These are phyloP conservation scores for Vigna unguiculata DNA, from an alignment of 306 rosid species.

Conservation along the genomic window DNA sequence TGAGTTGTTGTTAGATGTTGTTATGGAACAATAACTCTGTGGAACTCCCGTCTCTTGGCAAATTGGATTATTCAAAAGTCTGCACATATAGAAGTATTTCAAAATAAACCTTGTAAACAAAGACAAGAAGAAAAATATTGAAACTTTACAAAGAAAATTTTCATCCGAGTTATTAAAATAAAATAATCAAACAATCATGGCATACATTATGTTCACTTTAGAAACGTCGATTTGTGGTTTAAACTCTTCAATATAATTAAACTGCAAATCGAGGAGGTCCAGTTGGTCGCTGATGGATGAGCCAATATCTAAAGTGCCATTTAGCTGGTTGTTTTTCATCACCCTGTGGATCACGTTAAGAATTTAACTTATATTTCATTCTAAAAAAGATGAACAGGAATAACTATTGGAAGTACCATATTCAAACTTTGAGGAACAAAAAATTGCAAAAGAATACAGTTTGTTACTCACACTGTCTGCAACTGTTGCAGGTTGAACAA, in stretches of 20 bases:
- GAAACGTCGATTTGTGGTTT: slow-evolving; percentile 29
- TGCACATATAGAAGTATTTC: slow-evolving; percentile 43
- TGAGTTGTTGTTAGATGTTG: slow-evolving; percentile 36
- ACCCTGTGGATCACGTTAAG: slow-evolving; percentile 38
- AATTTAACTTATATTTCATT: slow-evolving; percentile 9
- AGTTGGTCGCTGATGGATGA: slow-evolving; percentile 44
- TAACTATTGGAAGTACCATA: not conserved
- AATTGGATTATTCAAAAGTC: slow-evolving; percentile 63
- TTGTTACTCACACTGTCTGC: slow-evolving; percentile 65
- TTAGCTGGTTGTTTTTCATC: slow-evolving; percentile 43
- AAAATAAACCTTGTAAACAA: slow-evolving; percentile 6
- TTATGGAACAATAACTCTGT: slow-evolving; percentile 50
- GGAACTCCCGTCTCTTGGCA: slow-evolving; percentile 44
- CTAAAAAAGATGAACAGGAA: slow-evolving; percentile 15
- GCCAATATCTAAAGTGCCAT: slow-evolving; percentile 51
- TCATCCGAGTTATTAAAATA: slow-evolving; percentile 23
- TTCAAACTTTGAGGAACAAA: not conserved
- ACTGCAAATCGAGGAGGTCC: slow-evolving; percentile 48
- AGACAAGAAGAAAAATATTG: slow-evolving; percentile 27
- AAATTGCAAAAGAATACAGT: slow-evolving; percentile 1
- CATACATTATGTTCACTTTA: slow-evolving; percentile 49
- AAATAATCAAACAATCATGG: not conserved
- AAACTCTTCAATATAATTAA: slow-evolving; percentile 31
- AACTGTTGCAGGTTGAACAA: slow-evolving; percentile 56
- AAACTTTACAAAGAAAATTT: not conserved